A percentile compares a stretch with the other conserved stretches of the same genome.
Evolutionary conservation across 192 early-diverging fungal genomes (phyloP).

Genomic region (Obelidium mucronatum): DNA sequence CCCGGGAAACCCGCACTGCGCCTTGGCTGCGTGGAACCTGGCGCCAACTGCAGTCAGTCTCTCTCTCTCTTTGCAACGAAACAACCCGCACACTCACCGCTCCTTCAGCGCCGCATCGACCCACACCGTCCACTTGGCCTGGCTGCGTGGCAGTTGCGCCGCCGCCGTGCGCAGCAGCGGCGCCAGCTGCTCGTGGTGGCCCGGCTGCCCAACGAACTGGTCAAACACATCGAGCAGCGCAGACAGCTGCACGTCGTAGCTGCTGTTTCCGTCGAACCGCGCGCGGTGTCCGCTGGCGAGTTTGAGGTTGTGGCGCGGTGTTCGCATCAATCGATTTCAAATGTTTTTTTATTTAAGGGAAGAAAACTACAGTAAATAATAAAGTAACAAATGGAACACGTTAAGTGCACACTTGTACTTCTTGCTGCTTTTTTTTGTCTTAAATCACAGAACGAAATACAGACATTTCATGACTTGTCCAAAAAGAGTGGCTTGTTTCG

Average conservation of each 20-base stretch:
- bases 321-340: too few species aligned
- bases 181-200: neutral
- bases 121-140: constrained; percentile 37
- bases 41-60: neutral
- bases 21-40: constrained; percentile 32
- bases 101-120: constrained; percentile 21
- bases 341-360: too few species aligned
- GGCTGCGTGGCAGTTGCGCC: neutral
- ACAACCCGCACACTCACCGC: neutral
- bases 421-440: too few species aligned
- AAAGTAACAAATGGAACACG: neutral
- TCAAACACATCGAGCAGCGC: constrained; percentile 11
- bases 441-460: neutral
- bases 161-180: neutral
- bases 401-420: too few species aligned
- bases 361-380: neutral
- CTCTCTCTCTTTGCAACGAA: neutral
- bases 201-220: neutral
- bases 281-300: neutral
- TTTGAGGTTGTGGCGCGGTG: constrained; percentile 28
- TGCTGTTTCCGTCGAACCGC: constrained; percentile 3
- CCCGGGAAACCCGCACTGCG: neutral
- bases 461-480: constrained; percentile 49
- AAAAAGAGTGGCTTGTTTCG: constrained; percentile 39
- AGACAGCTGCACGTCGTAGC: constrained; percentile 11